These are phyloP conservation scores for Brachypodium distachyon DNA, from an alignment of 202 grass and related monocot species.

Conservation along the genomic window DNA sequence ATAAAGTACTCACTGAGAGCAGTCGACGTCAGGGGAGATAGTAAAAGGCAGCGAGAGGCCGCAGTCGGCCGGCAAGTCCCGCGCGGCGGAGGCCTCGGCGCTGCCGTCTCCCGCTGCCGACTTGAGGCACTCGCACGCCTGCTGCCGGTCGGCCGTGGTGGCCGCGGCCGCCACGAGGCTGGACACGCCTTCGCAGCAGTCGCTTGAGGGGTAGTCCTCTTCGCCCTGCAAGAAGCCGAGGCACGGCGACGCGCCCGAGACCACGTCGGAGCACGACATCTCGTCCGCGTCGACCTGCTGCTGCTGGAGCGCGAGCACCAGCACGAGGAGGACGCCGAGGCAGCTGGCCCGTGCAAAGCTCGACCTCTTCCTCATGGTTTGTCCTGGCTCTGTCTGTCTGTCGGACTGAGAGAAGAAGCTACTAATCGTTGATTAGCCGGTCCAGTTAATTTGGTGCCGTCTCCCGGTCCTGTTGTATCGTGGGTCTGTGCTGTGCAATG, in stretches of 20 bases:
- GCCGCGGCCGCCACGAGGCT: constrained; percentile 4
- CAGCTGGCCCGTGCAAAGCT: not conserved
- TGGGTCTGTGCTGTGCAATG: not conserved
- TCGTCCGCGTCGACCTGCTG: constrained; percentile 29
- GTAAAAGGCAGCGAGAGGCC: constrained; percentile 35
- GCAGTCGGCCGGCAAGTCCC: constrained; percentile 47
- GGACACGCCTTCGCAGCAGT: constrained; percentile 49
- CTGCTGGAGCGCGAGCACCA: constrained; percentile 18
- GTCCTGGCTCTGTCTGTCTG: not conserved
- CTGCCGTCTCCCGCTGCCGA: not conserved
- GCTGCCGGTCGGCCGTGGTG: constrained; percentile 8
- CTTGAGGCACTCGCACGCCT: constrained; percentile 62
- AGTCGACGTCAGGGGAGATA: constrained; percentile 45
- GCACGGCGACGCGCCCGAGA: constrained; percentile 32
- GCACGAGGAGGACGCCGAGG: constrained; percentile 4
- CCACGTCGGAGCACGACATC: constrained; percentile 19
- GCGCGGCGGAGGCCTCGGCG: not conserved
- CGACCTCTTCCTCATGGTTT: constrained; percentile 21
- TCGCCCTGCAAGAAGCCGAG: constrained; percentile 36
- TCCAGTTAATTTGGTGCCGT: not conserved
- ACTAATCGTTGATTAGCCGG: not conserved
- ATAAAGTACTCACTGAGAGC: constrained; percentile 34
- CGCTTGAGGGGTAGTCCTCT: constrained; percentile 4
- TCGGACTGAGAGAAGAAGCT: not conserved
- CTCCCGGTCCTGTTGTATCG: not conserved